Conservation (phyloP, 768 basidiomycete genomes). For the Mycena galopus region DNA sequence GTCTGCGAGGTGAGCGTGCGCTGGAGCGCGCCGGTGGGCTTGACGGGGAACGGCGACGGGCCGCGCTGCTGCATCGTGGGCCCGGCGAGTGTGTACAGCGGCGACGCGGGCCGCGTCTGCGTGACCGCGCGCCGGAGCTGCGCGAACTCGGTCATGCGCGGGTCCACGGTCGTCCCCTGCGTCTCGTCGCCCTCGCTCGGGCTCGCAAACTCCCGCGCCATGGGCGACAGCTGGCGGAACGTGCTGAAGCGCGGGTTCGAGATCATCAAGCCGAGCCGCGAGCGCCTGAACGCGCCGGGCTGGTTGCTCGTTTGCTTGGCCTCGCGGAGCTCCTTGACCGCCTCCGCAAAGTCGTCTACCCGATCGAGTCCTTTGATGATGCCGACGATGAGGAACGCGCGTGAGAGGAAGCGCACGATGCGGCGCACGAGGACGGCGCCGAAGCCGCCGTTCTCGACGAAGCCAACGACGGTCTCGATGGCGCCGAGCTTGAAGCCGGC, state of each 20-base stretch:
- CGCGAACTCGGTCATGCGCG: conserved; percentile 19
- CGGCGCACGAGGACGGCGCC: conserved; percentile 67
- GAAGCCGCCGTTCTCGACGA: conserved; percentile 69
- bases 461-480: conserved; percentile 75
- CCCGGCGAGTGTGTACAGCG: background rate
- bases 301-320: too few species aligned
- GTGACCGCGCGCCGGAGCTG: conserved; percentile 20
- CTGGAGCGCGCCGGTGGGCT: background rate
- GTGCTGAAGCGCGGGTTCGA: conserved; percentile 68
- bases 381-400: conserved; percentile 71
- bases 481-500: conserved; percentile 72
- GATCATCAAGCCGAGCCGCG: conserved; percentile 61
- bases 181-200: conserved; percentile 1
- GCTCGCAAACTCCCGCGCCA: conserved; percentile 55
- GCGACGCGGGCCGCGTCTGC: background rate
- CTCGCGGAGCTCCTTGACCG: conserved; percentile 53
- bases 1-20: background rate
- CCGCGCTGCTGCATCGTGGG: background rate
- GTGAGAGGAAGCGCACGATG: conserved; percentile 65
- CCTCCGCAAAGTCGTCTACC: conserved; percentile 64
- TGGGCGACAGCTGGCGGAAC: conserved; percentile 67
- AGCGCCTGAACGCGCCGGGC: conserved; percentile 43
- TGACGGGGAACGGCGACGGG: background rate
- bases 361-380: conserved; percentile 72
- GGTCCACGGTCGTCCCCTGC: background rate